Percentiles rank a stretch among this genome's conserved stretches.
phyloP scores from a whole-genome alignment of 1,284 basidiomycete species.

The Mrakiaceae sp. region DNA sequence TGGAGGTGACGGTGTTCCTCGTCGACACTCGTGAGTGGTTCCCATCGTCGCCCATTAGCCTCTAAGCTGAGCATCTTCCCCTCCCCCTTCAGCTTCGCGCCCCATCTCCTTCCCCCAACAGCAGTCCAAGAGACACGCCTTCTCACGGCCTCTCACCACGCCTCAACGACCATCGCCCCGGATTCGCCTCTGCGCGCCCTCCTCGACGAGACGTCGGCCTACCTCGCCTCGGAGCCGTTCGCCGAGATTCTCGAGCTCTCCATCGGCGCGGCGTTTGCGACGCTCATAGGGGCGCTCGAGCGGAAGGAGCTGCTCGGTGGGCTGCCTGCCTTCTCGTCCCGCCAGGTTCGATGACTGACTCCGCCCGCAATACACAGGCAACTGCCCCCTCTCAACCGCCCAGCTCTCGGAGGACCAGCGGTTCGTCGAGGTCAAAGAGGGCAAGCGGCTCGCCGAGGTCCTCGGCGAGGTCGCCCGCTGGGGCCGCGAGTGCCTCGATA shows the following conservation, averaged over 20 bases:
- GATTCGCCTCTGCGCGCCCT: slow-evolving; percentile 46
- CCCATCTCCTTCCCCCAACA: slow-evolving; percentile 54
- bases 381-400: not conserved
- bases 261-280: slow-evolving; percentile 54
- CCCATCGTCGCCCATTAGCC: not conserved
- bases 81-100: slow-evolving; percentile 7
- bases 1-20: slow-evolving; percentile 43
- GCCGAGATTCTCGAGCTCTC: slow-evolving; percentile 51
- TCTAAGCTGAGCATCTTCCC: not conserved
- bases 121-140: slow-evolving; percentile 55
- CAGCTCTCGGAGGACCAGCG: slow-evolving; percentile 23
- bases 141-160: slow-evolving; percentile 49
- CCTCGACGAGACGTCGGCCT: slow-evolving; percentile 54
- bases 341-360: slow-evolving; percentile 17
- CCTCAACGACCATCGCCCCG: slow-evolving; percentile 21
- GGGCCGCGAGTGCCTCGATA: slow-evolving; percentile 40
- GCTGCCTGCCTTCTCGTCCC: not conserved
- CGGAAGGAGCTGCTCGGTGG: slow-evolving; percentile 41
- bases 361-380: no score
- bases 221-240: slow-evolving; percentile 59
- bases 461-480: slow-evolving; percentile 66
- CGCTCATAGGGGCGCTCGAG: slow-evolving; percentile 46
- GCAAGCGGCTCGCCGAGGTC: slow-evolving; percentile 57
- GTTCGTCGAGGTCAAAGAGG: slow-evolving; percentile 34
- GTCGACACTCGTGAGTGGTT: slow-evolving; percentile 43